Evolutionary conservation across 2,329 filamentous ascomycete species (phyloP).

Genomic region (Stagonosporopsis chrysanthemi): DNA sequence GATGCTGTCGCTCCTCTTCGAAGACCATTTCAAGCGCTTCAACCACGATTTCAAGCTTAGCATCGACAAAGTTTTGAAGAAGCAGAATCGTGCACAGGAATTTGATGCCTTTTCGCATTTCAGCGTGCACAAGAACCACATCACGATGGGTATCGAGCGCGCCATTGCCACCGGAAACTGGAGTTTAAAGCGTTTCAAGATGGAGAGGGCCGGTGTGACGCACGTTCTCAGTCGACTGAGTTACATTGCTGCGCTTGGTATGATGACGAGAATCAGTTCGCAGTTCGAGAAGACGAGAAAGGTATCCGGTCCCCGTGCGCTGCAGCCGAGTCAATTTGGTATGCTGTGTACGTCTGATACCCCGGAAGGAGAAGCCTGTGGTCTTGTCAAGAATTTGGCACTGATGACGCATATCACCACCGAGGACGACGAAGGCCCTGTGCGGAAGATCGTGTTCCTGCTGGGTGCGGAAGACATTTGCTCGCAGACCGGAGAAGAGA

Average conservation of each 20-base stretch:
- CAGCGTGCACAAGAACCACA: constrained; percentile 82
- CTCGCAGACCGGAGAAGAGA: constrained; percentile 81
- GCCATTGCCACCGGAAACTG: constrained; percentile 98
- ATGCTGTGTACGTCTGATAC: constrained; percentile 98
- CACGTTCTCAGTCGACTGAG: constrained; percentile 94
- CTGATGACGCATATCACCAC: constrained; percentile 99
- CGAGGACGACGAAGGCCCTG: constrained; percentile 89
- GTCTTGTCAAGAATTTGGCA: constrained; percentile 96
- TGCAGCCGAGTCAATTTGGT: constrained; percentile 97
- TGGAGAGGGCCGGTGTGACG: constrained; percentile 96
- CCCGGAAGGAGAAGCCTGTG: constrained; percentile 97
- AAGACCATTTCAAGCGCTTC: constrained; percentile 98
- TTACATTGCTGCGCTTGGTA: constrained; percentile 94
- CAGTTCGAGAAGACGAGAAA: constrained; percentile 99
- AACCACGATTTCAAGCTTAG: constrained; percentile 87
- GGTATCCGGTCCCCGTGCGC: constrained; percentile 90
- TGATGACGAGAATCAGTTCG: constrained; percentile 99
- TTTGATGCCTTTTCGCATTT: constrained; percentile 89
- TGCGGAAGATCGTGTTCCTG: constrained; percentile 84
- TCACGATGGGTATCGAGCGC: constrained; percentile 91
- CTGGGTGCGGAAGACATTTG: constrained; percentile 85
- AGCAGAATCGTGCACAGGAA: constrained; percentile 85
- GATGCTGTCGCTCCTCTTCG: constrained; percentile 90
- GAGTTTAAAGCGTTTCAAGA: constrained; percentile 97
- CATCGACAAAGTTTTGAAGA: constrained; percentile 95